Evolutionary conservation across 2,329 filamentous ascomycete genomes (phyloP).

Genomic region (Zymoseptoria pseudotritici): DNA sequence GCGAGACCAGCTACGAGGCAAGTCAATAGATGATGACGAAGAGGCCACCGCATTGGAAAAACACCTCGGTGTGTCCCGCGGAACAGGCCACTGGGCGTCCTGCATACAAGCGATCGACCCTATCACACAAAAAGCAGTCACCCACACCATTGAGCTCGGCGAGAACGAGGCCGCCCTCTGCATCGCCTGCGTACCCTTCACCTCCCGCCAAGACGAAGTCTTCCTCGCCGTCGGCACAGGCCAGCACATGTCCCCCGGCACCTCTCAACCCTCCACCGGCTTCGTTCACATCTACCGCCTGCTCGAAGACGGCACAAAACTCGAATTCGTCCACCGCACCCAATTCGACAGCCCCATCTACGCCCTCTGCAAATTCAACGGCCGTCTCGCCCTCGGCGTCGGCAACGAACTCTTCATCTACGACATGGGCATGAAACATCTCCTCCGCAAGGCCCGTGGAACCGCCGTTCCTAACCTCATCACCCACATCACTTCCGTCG

Average conservation of each 20-base stretch:
- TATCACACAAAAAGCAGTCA: conserved; percentile 42
- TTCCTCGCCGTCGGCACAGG: conserved; percentile 94
- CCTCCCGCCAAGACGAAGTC: conserved; percentile 70
- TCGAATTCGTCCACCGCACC: conserved; percentile 96
- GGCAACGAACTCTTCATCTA: conserved; percentile 79
- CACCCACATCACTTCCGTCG: conserved; percentile 79
- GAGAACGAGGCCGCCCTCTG: conserved; percentile 91
- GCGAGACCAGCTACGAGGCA: conserved; percentile 34
- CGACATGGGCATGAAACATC: conserved; percentile 84
- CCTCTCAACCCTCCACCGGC: conserved; percentile 39
- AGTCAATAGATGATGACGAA: conserved; percentile 9
- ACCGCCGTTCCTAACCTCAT: conserved; percentile 53
- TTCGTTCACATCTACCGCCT: conserved; percentile 92
- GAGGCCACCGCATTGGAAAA: conserved; percentile 33
- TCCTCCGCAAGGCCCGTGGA: conserved; percentile 70
- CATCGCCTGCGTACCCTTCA: conserved; percentile 74
- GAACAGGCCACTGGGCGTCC: conserved; percentile 83
- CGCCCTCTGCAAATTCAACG: conserved; percentile 89
- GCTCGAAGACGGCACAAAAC: conserved; percentile 72
- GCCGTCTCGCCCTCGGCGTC: conserved; percentile 76
- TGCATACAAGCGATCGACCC: conserved; percentile 92
- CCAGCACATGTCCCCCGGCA: conserved; percentile 60
- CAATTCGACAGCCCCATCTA: conserved; percentile 82
- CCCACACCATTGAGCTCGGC: conserved; percentile 72
- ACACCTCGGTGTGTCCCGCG: conserved; percentile 84